Evolutionary conservation across 768 basidiomycete genomes (phyloP).

Genomic region (Omphalotus guepiniiformis): DNA sequence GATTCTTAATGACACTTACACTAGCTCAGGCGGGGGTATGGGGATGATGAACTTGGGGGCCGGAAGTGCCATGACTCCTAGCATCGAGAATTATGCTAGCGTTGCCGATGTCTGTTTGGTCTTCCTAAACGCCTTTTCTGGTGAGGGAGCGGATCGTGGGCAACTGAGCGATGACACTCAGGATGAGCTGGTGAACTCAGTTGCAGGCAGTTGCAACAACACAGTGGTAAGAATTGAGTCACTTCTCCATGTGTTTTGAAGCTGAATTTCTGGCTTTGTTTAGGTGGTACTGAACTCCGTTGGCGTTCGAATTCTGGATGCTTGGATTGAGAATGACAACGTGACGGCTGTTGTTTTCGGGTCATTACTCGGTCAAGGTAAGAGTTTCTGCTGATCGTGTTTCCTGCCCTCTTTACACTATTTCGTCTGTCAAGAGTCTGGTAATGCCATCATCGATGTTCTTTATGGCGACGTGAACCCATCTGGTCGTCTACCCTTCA

Average conservation of each 20-base stretch:
- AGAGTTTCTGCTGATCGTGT: background rate
- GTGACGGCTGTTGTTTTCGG: slow-evolving; percentile 29
- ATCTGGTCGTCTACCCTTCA: slow-evolving; percentile 42
- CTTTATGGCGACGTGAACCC: slow-evolving; percentile 59
- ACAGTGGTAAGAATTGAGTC: slow-evolving; percentile 36
- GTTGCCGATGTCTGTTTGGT: background rate
- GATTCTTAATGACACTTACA: background rate
- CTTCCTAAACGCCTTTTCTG: slow-evolving; percentile 2
- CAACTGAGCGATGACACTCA: background rate
- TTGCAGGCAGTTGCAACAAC: slow-evolving; percentile 31
- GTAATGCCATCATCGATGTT: slow-evolving; percentile 52
- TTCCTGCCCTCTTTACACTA: too few relatives aligned
- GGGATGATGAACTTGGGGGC: background rate
- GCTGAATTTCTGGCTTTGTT: slow-evolving; percentile 52
- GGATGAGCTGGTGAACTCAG: background rate
- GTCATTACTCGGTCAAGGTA: background rate
- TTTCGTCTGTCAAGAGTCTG: slow-evolving; percentile 53
- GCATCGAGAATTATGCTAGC: background rate
- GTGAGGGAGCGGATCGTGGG: background rate
- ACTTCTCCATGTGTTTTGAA: slow-evolving; percentile 43
- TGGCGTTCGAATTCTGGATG: slow-evolving; percentile 49
- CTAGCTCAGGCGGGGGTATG: background rate
- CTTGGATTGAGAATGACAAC: slow-evolving; percentile 64
- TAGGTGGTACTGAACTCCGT: slow-evolving; percentile 57
- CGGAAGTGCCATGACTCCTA: background rate